A percentile compares a stretch with the other conserved stretches of the same genome.
Evolutionary conservation across 345 rosid species (phyloP).

Genomic region (Eutrema japonicum): DNA sequence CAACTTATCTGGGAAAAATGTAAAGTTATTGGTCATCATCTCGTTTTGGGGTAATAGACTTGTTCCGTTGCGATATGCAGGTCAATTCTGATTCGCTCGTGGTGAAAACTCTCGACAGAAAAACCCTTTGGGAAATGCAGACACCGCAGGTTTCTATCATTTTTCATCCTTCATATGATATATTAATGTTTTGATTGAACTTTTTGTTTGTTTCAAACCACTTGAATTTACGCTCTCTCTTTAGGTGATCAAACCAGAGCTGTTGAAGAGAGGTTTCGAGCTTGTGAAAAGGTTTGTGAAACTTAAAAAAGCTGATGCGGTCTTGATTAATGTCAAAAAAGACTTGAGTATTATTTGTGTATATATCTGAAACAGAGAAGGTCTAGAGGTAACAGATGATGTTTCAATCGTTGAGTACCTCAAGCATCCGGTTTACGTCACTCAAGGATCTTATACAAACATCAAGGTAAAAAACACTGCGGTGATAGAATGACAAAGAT

Average conservation of each 20-base stretch:
- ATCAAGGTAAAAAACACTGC: slow-evolving; percentile 61
- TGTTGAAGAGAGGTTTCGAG: slow-evolving; percentile 85
- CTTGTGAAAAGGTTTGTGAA: slow-evolving; percentile 74
- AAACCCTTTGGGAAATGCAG: slow-evolving; percentile 98
- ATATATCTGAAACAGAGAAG: slow-evolving; percentile 55
- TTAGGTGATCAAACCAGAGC: slow-evolving; percentile 79
- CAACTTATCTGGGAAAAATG: no score
- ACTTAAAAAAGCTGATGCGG: neutral
- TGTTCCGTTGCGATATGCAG: slow-evolving; percentile 45
- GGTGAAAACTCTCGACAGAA: slow-evolving; percentile 84
- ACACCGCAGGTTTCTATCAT: slow-evolving; percentile 76
- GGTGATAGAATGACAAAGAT: neutral
- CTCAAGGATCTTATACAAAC: slow-evolving; percentile 93
- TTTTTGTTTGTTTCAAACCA: neutral
- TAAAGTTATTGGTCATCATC: neutral
- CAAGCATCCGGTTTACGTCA: slow-evolving; percentile 80
- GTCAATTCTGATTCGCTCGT: slow-evolving; percentile 77
- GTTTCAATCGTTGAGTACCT: slow-evolving; percentile 94
- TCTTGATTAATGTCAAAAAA: neutral
- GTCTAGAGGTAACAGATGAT: slow-evolving; percentile 92
- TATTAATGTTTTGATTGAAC: slow-evolving; percentile 13
- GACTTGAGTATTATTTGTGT: slow-evolving; percentile 3
- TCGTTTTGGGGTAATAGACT: neutral
- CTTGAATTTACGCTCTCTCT: neutral
- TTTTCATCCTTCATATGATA: slow-evolving; percentile 3